Conservation (phyloP, 108 stramenopile species). For the Skeletonema marinoi region DNA sequence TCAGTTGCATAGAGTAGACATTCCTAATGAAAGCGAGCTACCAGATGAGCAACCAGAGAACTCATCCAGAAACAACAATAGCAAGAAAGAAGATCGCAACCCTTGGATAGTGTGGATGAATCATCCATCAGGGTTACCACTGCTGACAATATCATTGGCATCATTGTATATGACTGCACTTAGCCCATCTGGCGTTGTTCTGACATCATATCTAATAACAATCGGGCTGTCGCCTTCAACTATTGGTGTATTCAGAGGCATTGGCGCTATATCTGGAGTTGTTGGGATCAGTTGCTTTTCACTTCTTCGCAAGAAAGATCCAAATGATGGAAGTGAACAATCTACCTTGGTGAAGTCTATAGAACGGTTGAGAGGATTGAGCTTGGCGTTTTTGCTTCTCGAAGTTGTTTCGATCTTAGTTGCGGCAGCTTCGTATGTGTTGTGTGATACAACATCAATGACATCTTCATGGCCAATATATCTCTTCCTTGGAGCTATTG, state of each 20-base stretch:
- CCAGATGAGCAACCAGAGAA: background rate
- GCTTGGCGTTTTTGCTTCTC: slow-evolving; percentile 20
- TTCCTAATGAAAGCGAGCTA: no score
- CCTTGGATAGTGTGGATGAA: slow-evolving; percentile 23
- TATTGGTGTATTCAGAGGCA: slow-evolving; percentile 27
- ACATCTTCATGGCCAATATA: slow-evolving; percentile 2
- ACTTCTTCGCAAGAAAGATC: background rate
- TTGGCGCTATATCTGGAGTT: slow-evolving; percentile 33
- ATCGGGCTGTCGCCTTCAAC: slow-evolving; percentile 11
- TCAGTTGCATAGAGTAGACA: background rate
- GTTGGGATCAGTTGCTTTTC: slow-evolving; percentile 31
- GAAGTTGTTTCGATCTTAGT: slow-evolving; percentile 29
- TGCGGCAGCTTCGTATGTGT: slow-evolving; percentile 9
- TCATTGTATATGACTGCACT: slow-evolving; percentile 34
- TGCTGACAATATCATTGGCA: slow-evolving; percentile 31
- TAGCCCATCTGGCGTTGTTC: slow-evolving; percentile 35
- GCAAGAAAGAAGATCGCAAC: background rate
- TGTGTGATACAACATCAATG: background rate
- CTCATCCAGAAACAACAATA: background rate
- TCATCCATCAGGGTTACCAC: slow-evolving; percentile 34
- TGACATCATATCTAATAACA: slow-evolving; percentile 40
- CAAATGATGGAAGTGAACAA: background rate
- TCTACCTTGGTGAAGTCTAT: slow-evolving; percentile 5
- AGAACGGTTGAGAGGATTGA: slow-evolving; percentile 23
- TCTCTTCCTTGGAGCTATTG: slow-evolving; percentile 27